Evolutionary conservation across 2,329 filamentous ascomycete species (phyloP).

Genomic region (Fusarium pseudograminearum): DNA sequence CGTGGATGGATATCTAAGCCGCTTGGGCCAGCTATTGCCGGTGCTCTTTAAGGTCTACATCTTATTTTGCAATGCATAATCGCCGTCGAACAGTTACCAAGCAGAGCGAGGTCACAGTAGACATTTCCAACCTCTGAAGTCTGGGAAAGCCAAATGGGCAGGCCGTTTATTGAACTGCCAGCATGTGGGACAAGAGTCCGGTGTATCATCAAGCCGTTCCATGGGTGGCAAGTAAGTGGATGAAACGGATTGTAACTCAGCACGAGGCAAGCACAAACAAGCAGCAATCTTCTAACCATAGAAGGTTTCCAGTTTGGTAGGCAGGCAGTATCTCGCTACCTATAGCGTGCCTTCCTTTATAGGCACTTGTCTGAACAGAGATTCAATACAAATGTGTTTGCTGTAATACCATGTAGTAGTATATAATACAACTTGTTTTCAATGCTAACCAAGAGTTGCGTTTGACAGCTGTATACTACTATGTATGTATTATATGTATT

Average conservation of each 20-base stretch:
- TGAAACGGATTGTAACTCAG: constrained; percentile 2
- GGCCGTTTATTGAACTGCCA: background rate
- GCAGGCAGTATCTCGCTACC: background rate
- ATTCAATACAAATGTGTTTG: background rate
- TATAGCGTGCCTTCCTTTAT: background rate
- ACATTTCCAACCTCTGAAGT: background rate
- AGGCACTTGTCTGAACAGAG: background rate
- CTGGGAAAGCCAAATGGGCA: background rate
- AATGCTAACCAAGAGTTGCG: background rate
- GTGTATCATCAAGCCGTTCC: background rate
- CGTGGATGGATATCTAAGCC: constrained; percentile 15
- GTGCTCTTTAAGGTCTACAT: background rate
- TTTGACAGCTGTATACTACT: background rate
- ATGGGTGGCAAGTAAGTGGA: background rate
- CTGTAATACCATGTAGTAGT: background rate
- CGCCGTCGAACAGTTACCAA: background rate
- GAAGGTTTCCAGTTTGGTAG: background rate
- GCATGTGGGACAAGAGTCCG: background rate
- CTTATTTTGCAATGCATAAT: background rate
- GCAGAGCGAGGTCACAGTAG: background rate
- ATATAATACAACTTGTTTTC: background rate
- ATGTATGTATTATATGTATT: background rate
- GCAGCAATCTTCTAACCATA: background rate
- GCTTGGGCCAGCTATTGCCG: constrained; percentile 2
- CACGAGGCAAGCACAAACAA: constrained; percentile 1